phyloP scores from a whole-genome alignment of 2,329 filamentous ascomycete genomes.

The Macroventuria anomochaeta region DNA sequence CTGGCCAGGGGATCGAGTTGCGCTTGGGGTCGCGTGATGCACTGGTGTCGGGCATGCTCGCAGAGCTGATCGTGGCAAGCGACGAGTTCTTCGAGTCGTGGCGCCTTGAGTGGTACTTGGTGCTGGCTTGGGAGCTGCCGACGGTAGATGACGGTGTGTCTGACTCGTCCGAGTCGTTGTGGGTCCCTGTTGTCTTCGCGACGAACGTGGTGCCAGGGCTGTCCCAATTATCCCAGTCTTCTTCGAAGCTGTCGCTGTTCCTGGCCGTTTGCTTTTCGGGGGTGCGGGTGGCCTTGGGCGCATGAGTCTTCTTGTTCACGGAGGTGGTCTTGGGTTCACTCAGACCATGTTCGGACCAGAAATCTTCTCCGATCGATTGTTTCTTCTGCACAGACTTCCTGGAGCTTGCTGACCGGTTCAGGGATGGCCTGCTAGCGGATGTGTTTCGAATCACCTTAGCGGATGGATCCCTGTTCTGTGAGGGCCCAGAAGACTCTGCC shows the following conservation, averaged over 20 bases:
- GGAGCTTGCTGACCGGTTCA: conserved; percentile 43
- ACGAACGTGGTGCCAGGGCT: conserved; percentile 50
- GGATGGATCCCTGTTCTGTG: conserved; percentile 33
- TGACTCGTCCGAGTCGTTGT: conserved; percentile 56
- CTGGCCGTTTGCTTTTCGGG: conserved; percentile 46
- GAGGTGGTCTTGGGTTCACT: conserved; percentile 46
- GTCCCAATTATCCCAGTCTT: conserved; percentile 65
- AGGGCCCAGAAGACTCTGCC: conserved; percentile 44
- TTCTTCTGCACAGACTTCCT: conserved; percentile 39
- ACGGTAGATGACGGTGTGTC: conserved; percentile 56
- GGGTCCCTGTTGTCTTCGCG: conserved; percentile 46
- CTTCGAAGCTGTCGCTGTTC: conserved; percentile 54
- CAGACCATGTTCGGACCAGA: conserved; percentile 53
- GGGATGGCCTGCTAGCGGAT: conserved; percentile 38
- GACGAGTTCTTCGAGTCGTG: conserved; percentile 49
- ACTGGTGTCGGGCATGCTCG: conserved; percentile 31
- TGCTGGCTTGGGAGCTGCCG: conserved; percentile 61
- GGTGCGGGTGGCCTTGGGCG: conserved; percentile 44
- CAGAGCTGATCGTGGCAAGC: conserved; percentile 42
- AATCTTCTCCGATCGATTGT: conserved; percentile 50
- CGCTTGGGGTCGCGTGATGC: conserved; percentile 39
- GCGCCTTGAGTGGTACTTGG: conserved; percentile 55
- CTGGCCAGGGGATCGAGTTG: conserved; percentile 66
- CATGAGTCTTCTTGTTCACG: conserved; percentile 49
- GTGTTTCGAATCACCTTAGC: conserved; percentile 38